Evolutionary conservation across 169 alveolate genomes (phyloP).

Genomic region (Cyclospora cayetanensis): DNA sequence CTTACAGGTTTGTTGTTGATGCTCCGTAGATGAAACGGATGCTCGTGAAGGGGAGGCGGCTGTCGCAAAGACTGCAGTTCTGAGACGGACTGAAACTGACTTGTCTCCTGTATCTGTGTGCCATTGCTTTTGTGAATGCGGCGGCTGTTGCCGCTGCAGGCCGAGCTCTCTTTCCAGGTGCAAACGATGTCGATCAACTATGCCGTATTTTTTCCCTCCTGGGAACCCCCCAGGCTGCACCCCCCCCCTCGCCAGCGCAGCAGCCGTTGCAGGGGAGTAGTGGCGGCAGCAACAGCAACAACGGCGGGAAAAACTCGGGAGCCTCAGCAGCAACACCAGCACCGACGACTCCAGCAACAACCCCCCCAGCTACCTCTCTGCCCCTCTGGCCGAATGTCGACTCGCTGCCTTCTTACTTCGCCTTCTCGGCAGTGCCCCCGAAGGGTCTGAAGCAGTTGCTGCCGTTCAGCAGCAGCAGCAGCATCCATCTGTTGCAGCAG

Average conservation of each 20-base stretch:
- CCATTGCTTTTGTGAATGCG: not conserved
- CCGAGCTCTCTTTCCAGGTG: slow-evolving; percentile 27
- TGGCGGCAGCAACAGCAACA: not conserved
- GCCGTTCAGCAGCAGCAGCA: slow-evolving; percentile 38
- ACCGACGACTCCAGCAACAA: not conserved
- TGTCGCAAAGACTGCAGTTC: not conserved
- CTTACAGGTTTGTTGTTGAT: slow-evolving; percentile 11
- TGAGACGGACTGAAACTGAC: not conserved
- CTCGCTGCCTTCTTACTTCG: slow-evolving; percentile 28
- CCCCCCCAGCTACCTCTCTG: not conserved
- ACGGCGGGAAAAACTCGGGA: not conserved
- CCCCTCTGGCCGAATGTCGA: not conserved
- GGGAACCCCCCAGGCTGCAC: slow-evolving; percentile 21
- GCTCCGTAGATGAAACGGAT: not conserved
- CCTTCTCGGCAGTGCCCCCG: not conserved
- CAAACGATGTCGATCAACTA: slow-evolving; percentile 50
- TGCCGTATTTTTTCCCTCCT: slow-evolving; percentile 58
- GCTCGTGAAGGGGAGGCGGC: not conserved
- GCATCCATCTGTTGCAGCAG: slow-evolving; percentile 79
- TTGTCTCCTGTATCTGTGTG: not conserved
- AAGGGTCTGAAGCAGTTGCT: not conserved
- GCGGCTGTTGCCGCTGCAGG: slow-evolving; percentile 17
- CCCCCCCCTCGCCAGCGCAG: not conserved
- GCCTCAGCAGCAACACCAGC: not conserved
- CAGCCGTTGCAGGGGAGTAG: not conserved